Evolutionary conservation across 2,329 filamentous ascomycete genomes (phyloP).

Genomic region (Fusarium brevicatenulatum): DNA sequence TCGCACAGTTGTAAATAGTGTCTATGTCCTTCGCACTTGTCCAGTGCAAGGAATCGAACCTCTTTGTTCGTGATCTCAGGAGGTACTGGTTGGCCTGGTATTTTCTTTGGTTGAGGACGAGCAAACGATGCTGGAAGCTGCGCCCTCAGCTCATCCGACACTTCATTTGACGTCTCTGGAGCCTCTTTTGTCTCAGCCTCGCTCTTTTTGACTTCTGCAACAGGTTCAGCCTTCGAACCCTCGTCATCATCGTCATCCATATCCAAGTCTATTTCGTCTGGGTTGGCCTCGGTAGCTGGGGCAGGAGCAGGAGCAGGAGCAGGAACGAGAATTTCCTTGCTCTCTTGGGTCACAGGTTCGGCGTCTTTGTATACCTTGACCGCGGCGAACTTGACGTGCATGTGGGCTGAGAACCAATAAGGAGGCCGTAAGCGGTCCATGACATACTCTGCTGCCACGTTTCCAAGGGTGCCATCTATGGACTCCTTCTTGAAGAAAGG

Average conservation of each 20-base stretch:
- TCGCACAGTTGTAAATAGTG: slow-evolving; percentile 85
- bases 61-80: slow-evolving; percentile 78
- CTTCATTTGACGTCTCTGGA: slow-evolving; percentile 44
- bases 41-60: slow-evolving; percentile 87
- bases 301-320: not conserved
- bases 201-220: not conserved
- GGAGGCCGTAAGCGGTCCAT: slow-evolving; percentile 83
- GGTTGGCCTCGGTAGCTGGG: slow-evolving; percentile 57
- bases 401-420: slow-evolving; percentile 93
- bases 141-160: slow-evolving; percentile 73
- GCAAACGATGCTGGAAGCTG: slow-evolving; percentile 82
- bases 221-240: not conserved
- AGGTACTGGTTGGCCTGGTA: slow-evolving; percentile 72
- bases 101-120: slow-evolving; percentile 52
- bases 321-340: not conserved
- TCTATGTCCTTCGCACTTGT: slow-evolving; percentile 85
- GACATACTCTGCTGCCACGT: slow-evolving; percentile 79
- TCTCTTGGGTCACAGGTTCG: slow-evolving; percentile 35
- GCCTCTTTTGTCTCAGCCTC: slow-evolving; percentile 4
- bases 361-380: slow-evolving; percentile 65
- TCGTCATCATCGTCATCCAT: slow-evolving; percentile 62
- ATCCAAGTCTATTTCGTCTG: slow-evolving; percentile 77
- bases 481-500: slow-evolving; percentile 81
- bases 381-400: slow-evolving; percentile 89
- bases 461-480: slow-evolving; percentile 79